Conservation (phyloP, 495 filamentous ascomycete species). For the Bathelium albidoporum region DNA sequence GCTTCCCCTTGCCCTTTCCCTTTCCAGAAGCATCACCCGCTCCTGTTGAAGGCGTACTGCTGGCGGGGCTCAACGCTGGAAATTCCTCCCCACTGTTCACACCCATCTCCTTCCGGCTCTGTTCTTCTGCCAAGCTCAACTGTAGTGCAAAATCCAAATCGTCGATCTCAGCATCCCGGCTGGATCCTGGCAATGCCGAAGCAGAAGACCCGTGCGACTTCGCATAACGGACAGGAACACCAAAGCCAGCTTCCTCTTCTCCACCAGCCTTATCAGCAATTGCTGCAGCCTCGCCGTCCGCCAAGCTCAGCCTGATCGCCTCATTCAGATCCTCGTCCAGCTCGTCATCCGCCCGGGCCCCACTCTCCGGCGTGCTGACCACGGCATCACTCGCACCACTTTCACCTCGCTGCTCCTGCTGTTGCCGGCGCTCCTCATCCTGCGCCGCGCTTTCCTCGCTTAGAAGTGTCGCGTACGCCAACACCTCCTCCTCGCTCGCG, state of each 20-base stretch:
- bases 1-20: conserved; percentile 38
- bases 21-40: conserved; percentile 26
- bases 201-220: conserved; percentile 18
- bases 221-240: conserved; percentile 31
- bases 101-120: conserved; percentile 36
- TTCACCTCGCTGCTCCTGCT: conserved; percentile 42
- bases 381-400: conserved; percentile 36
- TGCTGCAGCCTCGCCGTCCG: conserved; percentile 35
- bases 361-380: conserved; percentile 9
- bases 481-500: conserved; percentile 74
- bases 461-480: conserved; percentile 81
- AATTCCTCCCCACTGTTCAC: conserved; percentile 44
- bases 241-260: conserved; percentile 11
- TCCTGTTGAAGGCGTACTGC: conserved; percentile 18
- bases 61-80: conserved; percentile 37
- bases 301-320: conserved; percentile 67
- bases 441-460: conserved; percentile 66
- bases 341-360: conserved; percentile 45
- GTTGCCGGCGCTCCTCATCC: conserved; percentile 40
- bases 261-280: background rate
- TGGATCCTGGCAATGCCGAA: conserved; percentile 13
- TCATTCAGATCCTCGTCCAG: conserved; percentile 68
- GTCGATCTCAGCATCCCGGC: conserved; percentile 44
- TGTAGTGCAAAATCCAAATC: conserved; percentile 79
- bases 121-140: conserved; percentile 73